Evolutionary conservation across 2,329 filamentous ascomycete species (phyloP), one percentile per base, ranked within the genome.

Genomic region (Scedosporium apiospermum): DNA sequence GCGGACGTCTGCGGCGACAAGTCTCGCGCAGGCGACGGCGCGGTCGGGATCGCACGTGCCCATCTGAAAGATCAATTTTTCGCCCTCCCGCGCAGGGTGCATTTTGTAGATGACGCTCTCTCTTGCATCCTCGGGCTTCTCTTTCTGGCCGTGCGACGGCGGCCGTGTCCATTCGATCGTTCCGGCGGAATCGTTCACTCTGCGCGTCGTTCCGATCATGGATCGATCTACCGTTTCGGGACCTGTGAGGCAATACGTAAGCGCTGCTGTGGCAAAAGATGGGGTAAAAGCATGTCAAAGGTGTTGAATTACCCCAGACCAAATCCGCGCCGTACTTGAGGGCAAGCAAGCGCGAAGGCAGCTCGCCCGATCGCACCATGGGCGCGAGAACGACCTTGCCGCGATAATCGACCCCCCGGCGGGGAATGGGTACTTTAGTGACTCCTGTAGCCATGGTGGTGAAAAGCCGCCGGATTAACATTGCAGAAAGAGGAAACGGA

Each of bases 361-460:
- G 80, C 79, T 99, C 95, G 71, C 95, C 95, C n/a, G 91, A 96
- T 68, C 95, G 89, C 63, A 97, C 93, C 95, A 99, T 99, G 49
- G 95, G 95, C 65, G 95, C 95, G 66, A 99, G 88, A 55, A 98
- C 95, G 67, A 98, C 78, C 76, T 96, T 97, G 76, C 90, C 89
- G 68, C 93, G 86, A 76, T 97, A 98, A 78, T 97, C 92, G 70
- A 96, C 92, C 60, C 93, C 93, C 74, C 89, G 89, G 65, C 81
- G 83, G 66, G 93, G 93, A 67, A 97, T 96, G 60, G 91, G 88
- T 44, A 96, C 90, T n/a, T 57, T 61, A n/a, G 26, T 34, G 34
- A 27, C 53, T 55, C 27, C 60, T 6, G 58, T 46, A 12, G 60
- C 18, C 60, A 61, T 61, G 46, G 60, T 55, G 51, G 60, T 42